Base-by-base conservation (phyloP, 2,329 filamentous ascomycete genomes). In the Epichloe brachyelytri region DNA sequence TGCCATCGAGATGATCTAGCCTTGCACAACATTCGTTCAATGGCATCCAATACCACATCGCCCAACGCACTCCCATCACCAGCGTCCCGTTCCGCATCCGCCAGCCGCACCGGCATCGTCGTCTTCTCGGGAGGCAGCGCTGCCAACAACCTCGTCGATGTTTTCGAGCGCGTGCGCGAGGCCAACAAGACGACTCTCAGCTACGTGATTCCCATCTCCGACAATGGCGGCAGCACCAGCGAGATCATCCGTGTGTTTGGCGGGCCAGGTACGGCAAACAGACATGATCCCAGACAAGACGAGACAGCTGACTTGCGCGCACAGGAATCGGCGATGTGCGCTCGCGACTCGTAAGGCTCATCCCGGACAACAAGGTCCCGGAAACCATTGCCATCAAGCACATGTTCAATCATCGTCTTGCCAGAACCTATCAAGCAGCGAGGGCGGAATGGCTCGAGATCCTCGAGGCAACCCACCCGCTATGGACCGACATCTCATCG, bases 181-280 rank as follows among this genome's bases (percentile, higher is more conserved):
- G 82, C 76, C 58, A 86, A 85, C 55, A 69, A 76, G 40, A 85
- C 84, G 61, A 72, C 77, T 3, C 70, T 94, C 41, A 88, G 80
- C 68, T 94, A 95, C 66, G 82, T 96, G 53, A 95, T 97, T 49
- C 91, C 91, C 37, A 95, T 96, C 64, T 93, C 86, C 57, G 91
- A 97, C 69, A 97, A 97, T 68, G 91, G 91, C 46, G 91, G 91
- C 39, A 94, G 87, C 59, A 94, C 89, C 2, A 95, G 88, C 43
- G 91, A 97, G 71, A 73, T 96, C 60, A 95, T 96, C 57, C 79
- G 93, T 37, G 89, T 97, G 37, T 93, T 97, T 68, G 93, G 91
- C 14, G 93, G 93, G 1, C 91, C 91, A 57, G 91, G 91, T 84
- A 70, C 51, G 46, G 6, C n/a, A 41, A 43, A 6, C 20, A 19